Conservation (phyloP, 2,329 filamentous ascomycete species). For the Salinomyces thailandicus region DNA sequence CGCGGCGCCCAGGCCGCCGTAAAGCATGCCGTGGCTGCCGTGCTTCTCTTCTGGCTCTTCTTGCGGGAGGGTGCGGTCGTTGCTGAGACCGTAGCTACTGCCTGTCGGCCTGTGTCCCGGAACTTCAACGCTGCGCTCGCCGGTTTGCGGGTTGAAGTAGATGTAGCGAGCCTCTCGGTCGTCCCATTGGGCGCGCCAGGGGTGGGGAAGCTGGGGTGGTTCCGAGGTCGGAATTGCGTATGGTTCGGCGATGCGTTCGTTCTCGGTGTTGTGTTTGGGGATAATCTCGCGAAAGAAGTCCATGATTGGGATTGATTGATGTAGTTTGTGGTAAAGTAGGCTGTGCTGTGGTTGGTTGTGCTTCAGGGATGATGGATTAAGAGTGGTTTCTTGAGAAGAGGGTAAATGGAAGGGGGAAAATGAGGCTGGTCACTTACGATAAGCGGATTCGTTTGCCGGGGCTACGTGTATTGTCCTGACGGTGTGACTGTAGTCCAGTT, state of each 20-base stretch:
- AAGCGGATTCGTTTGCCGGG: too few relatives aligned
- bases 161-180: conserved; percentile 31
- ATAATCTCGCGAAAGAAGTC: too few relatives aligned
- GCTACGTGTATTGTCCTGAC: too few relatives aligned
- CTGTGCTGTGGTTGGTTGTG: neutral
- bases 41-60: conserved; percentile 19
- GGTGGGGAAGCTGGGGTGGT: conserved; percentile 29
- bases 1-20: conserved; percentile 31
- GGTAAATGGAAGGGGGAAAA: neutral
- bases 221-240: conserved; percentile 10
- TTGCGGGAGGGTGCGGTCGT: conserved; percentile 1
- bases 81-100: neutral
- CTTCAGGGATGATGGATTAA: neutral
- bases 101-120: neutral
- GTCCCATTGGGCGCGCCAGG: conserved; percentile 39
- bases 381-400: neutral
- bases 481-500: too few relatives aligned
- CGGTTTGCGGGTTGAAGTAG: conserved; percentile 39
- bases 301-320: conserved; percentile 3
- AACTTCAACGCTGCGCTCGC: conserved; percentile 32
- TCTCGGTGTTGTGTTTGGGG: too few relatives aligned
- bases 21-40: conserved; percentile 23
- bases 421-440: too few relatives aligned
- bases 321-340: conserved; percentile 6
- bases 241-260: neutral